Evolutionary conservation across 495 filamentous ascomycete species (phyloP).

Genomic region (Cairneyella variabilis): DNA sequence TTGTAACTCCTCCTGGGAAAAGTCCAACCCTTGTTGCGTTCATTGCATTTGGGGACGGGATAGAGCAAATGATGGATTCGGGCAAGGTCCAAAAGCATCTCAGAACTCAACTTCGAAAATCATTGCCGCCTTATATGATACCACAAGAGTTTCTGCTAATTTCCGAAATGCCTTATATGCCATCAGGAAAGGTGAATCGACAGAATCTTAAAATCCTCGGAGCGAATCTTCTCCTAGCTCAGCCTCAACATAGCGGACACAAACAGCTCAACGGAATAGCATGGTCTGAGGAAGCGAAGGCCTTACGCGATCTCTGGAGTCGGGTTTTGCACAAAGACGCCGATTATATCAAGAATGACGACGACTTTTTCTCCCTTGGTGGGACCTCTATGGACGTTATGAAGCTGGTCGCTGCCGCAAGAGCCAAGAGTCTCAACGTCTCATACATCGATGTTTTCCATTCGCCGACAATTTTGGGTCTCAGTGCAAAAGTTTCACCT

Average conservation of each 20-base stretch:
- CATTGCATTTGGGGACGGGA: neutral
- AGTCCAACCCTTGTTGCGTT: neutral
- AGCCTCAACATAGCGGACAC: too few relatives aligned
- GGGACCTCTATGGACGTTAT: conserved; percentile 70
- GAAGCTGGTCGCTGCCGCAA: conserved; percentile 59
- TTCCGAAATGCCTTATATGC: neutral
- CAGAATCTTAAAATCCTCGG: neutral
- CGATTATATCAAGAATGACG: conserved; percentile 37
- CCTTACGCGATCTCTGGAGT: conserved; percentile 1
- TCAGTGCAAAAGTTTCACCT: neutral
- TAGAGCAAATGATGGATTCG: neutral
- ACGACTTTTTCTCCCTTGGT: conserved; percentile 61
- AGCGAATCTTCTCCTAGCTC: neutral
- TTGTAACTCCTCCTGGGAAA: neutral
- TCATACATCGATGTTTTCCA: conserved; percentile 51
- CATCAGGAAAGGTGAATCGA: conserved; percentile 4
- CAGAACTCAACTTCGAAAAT: neutral
- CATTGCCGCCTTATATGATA: conserved; percentile 24
- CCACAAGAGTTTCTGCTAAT: conserved; percentile 15
- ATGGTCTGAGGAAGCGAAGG: conserved; percentile 1
- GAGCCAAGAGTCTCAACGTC: conserved; percentile 45
- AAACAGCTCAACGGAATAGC: too few relatives aligned
- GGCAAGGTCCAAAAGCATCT: conserved; percentile 28
- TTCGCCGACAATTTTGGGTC: neutral
- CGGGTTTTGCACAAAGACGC: neutral